Percentiles rank a stretch among this genome's conserved stretches.
Conservation (phyloP, 2,329 filamentous ascomycete species). For the Colletotrichum higginsianum region DNA sequence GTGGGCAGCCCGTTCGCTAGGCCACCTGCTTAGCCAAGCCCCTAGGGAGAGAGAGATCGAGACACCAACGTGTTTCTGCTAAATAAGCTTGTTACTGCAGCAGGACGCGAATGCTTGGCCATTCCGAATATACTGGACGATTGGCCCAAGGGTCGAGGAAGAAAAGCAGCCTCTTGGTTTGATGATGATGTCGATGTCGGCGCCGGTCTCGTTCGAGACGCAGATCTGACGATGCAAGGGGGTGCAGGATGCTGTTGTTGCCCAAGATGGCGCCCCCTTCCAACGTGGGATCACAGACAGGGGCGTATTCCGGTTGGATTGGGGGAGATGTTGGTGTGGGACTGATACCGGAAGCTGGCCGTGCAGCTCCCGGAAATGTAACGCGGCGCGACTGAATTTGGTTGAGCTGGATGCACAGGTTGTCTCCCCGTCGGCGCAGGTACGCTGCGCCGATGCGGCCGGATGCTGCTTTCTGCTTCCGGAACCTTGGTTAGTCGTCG, state of each 20-base stretch:
- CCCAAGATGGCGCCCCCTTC: background rate
- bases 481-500: background rate
- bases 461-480: slow-evolving; percentile 10
- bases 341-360: slow-evolving; percentile 12
- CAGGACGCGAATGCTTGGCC: background rate
- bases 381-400: slow-evolving; percentile 5
- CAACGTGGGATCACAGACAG: slow-evolving; percentile 14
- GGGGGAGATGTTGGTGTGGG: background rate
- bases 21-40: background rate
- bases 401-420: slow-evolving; percentile 1
- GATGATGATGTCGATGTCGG: slow-evolving; percentile 2
- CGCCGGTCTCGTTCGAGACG: background rate
- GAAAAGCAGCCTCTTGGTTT: background rate
- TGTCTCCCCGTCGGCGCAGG: background rate
- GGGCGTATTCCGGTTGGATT: background rate
- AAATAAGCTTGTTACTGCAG: background rate
- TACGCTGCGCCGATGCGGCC: background rate
- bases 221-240: slow-evolving; percentile 27
- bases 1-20: too few relatives aligned
- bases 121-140: background rate
- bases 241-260: background rate
- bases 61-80: slow-evolving; percentile 1
- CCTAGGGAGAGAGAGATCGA: background rate
- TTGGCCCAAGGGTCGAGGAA: background rate
- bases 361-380: slow-evolving; percentile 9